Evolutionary conservation across 768 basidiomycete species (phyloP).

Genomic region (Rhizopogon vesiculosus): DNA sequence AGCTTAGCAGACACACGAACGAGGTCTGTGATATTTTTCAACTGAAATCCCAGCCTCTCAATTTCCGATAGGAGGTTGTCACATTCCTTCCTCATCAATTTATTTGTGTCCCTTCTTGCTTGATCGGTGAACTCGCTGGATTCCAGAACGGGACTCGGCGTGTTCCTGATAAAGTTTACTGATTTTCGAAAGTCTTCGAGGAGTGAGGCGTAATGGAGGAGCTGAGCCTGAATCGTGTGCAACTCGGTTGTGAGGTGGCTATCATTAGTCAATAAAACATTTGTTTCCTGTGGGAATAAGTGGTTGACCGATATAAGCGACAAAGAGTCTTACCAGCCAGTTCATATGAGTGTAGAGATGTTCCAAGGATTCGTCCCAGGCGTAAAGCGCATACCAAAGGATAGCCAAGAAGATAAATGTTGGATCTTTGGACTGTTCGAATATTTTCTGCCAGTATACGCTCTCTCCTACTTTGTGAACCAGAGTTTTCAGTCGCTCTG

Average conservation of each 20-base stretch:
- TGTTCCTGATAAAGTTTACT: constrained; percentile 43
- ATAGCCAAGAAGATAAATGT: constrained; percentile 33
- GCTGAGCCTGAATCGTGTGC: constrained; percentile 52
- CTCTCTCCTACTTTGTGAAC: constrained; percentile 28
- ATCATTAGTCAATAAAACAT: constrained; percentile 32
- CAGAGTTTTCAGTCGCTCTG: constrained; percentile 21
- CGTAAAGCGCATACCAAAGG: constrained; percentile 57
- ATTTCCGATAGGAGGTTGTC: constrained; percentile 45
- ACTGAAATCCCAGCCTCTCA: constrained; percentile 32
- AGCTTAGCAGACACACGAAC: constrained; percentile 8
- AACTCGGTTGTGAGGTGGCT: constrained; percentile 45
- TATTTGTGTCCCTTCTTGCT: constrained; percentile 16
- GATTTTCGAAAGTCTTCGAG: constrained; percentile 51
- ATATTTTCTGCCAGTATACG: constrained; percentile 33
- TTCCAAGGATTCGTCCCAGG: constrained; percentile 59
- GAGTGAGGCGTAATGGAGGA: constrained; percentile 53
- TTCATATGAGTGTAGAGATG: constrained; percentile 47
- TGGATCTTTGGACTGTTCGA: constrained; percentile 24
- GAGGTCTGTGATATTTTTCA: constrained; percentile 20
- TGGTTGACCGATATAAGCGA: not conserved
- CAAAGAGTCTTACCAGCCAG: constrained; percentile 32
- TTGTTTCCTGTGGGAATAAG: constrained; percentile 34
- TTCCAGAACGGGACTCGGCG: constrained; percentile 45
- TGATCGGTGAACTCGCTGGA: constrained; percentile 9
- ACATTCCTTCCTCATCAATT: constrained; percentile 42